Conservation (phyloP, 345 rosid species). For the Acer campestre region DNA sequence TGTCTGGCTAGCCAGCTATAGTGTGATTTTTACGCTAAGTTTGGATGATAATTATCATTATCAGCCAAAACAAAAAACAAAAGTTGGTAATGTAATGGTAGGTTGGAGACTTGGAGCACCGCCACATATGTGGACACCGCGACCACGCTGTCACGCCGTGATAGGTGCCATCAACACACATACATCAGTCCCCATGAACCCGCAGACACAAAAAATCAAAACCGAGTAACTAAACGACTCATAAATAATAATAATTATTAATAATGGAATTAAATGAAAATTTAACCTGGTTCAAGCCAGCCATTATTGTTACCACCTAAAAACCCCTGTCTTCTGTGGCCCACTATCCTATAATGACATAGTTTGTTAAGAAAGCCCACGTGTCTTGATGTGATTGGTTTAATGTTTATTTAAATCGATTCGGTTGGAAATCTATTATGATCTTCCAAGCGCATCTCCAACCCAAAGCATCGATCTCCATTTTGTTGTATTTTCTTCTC, state of each 20-base stretch:
- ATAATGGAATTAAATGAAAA: neutral
- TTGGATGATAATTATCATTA: neutral
- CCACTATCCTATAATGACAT: neutral
- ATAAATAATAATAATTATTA: neutral
- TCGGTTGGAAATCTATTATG: too few relatives aligned
- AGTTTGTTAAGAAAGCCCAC: neutral
- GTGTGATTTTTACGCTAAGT: constrained; percentile 13
- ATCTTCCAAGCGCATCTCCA: too few relatives aligned
- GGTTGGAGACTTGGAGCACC: neutral
- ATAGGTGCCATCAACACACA: neutral
- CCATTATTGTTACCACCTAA: neutral
- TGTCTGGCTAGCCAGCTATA: neutral
- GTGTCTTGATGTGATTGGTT: neutral
- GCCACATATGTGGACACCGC: neutral
- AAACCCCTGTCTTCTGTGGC: neutral
- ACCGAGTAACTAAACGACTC: too few relatives aligned
- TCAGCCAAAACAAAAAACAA: neutral
- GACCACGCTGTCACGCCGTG: neutral
- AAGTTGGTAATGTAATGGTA: neutral
- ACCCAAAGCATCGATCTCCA: too few relatives aligned
- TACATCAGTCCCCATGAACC: neutral
- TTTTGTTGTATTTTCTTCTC: too few relatives aligned
- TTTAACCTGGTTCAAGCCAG: neutral
- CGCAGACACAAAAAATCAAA: too few relatives aligned
- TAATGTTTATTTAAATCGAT: too few relatives aligned